These are phyloP conservation scores for Trichophaea hybrida DNA, from an alignment of 2,329 filamentous ascomycete genomes.

Conservation along the genomic window DNA sequence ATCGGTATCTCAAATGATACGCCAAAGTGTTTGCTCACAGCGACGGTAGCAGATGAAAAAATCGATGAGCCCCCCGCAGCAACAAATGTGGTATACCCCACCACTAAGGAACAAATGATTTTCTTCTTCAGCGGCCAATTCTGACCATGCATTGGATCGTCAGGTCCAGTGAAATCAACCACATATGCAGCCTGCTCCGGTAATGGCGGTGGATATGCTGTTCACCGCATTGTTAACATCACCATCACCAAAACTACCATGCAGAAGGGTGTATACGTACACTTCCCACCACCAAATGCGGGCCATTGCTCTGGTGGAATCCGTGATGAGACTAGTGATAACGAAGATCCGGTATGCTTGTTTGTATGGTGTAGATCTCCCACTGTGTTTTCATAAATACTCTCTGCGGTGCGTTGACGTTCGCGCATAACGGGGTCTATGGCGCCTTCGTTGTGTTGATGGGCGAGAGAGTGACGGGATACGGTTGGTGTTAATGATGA, in stretches of 20 bases:
- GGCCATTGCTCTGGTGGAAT: neutral
- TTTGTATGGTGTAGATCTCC: neutral
- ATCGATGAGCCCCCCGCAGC: slow-evolving; percentile 61
- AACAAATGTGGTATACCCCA: slow-evolving; percentile 59
- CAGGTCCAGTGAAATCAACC: slow-evolving; percentile 68
- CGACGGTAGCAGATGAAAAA: slow-evolving; percentile 50
- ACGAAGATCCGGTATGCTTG: neutral
- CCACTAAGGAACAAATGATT: slow-evolving; percentile 51
- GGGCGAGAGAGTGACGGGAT: neutral
- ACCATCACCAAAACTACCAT: neutral
- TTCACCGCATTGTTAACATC: neutral
- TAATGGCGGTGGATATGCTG: slow-evolving; percentile 49
- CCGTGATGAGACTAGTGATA: neutral
- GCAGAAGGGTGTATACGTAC: neutral
- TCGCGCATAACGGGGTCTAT: neutral
- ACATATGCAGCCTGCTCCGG: slow-evolving; percentile 63
- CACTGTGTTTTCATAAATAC: neutral
- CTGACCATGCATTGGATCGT: slow-evolving; percentile 72
- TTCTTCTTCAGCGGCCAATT: slow-evolving; percentile 77
- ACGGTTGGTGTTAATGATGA: neutral
- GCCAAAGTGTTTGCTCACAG: slow-evolving; percentile 16
- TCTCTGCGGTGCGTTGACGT: neutral
- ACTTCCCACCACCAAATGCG: neutral
- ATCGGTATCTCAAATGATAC: slow-evolving; percentile 18
- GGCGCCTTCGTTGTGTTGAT: neutral